These are phyloP conservation scores for Geotrichum carabidarum DNA, from an alignment of 1,139 yeast species.

Conservation along the genomic window DNA sequence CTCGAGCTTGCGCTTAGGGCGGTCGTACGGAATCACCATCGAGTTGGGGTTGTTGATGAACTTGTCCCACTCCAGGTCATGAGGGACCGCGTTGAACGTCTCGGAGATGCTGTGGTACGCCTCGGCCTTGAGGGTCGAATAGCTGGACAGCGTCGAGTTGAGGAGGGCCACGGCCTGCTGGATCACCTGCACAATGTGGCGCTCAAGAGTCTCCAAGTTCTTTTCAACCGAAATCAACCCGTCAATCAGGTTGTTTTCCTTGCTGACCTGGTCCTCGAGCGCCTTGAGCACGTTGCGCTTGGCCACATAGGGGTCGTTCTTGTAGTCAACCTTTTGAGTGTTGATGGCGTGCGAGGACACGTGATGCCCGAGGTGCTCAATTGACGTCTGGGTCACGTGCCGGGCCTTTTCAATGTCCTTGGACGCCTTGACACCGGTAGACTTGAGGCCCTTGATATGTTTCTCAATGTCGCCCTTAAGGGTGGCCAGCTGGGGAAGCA, in stretches of 20 bases:
- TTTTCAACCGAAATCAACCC: slow-evolving; percentile 42
- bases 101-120: slow-evolving; percentile 34
- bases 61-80: slow-evolving; percentile 44
- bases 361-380: slow-evolving; percentile 38
- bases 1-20: slow-evolving; percentile 40
- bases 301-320: slow-evolving; percentile 45
- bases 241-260: slow-evolving; percentile 45
- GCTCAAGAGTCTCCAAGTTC: slow-evolving; percentile 42
- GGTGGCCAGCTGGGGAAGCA: slow-evolving; percentile 37
- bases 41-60: slow-evolving; percentile 36
- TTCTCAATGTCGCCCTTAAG: slow-evolving; percentile 39
- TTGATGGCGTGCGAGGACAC: slow-evolving; percentile 28
- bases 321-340: slow-evolving; percentile 37
- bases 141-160: slow-evolving; percentile 33
- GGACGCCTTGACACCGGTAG: slow-evolving; percentile 35
- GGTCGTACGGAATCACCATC: slow-evolving; percentile 35
- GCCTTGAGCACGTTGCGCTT: slow-evolving; percentile 39
- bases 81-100: slow-evolving; percentile 36
- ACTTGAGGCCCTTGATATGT: slow-evolving; percentile 39
- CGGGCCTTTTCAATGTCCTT: slow-evolving; percentile 40
- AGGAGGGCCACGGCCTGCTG: slow-evolving; percentile 40
- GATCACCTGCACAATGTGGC: slow-evolving; percentile 42
- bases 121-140: slow-evolving; percentile 31
- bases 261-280: slow-evolving; percentile 42
- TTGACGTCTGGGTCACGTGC: slow-evolving; percentile 34